Evolutionary conservation across 176 grass and related monocot species (phyloP), one percentile per base, ranked within the genome.

Genomic region (Cocos nucifera): DNA sequence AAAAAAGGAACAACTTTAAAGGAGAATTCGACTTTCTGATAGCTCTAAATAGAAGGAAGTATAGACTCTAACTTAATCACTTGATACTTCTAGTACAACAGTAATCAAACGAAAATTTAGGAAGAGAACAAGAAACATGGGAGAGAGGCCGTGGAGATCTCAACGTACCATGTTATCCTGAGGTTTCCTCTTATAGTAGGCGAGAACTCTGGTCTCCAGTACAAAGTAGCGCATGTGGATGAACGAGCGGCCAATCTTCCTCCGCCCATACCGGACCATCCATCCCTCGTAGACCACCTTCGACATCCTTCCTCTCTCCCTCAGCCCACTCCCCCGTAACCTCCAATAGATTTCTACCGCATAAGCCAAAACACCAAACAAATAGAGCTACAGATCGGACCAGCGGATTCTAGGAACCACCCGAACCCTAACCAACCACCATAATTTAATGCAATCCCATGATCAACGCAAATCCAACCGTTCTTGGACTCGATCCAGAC

Each of bases 151-250:
- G 30, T 28, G 18, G 17, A 70, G 21, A 18, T 12, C 4, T 49
- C 32, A 19, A 30, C 16, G 30, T 51, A 83, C 80, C 69, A 73
- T 67, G 79, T 82, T 90, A 61, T 97, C 84, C 67, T 88, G 78
- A 5, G 93, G 93, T 60, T 97, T 91, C 23, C 71, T 78, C 79
- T 97, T 97, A 76, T 78, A 97, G 74, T 85, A 97, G 17, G 87
- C 89, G 24, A 97, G 84, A 18, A 91, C 69, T 18, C 70, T 76
- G 2, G 84, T 82, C 73, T 97, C 93, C 25, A 97, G 81, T 55
- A 97, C 81, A 27, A 97, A 97, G 68, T 91, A 91, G 54, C 93
- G 83, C 84, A 73, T 97, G 58, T 97, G 92, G 64, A 91, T 76
- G 63, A 61, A 97, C 29, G 93, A 88, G 1, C 87, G 75, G 18